Evolutionary conservation across 352 stramenopile genomes (phyloP), one percentile per base, ranked within the genome.

Genomic region (Globisporangium takayamanum): DNA sequence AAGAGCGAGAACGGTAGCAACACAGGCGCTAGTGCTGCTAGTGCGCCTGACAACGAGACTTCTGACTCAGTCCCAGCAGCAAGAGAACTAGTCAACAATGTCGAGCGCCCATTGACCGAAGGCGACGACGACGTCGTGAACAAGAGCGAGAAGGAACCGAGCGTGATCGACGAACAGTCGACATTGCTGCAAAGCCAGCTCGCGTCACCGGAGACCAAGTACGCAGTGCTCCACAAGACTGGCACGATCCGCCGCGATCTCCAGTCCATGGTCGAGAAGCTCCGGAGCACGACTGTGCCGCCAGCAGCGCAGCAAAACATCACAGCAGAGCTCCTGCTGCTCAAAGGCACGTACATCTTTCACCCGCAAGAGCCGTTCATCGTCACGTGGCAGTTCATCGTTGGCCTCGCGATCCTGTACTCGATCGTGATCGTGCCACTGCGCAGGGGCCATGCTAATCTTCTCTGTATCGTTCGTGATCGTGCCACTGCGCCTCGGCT

Each of bases 391-490:
- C 84, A 94, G 60, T 79, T 92, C 39, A 69, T 89, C 41, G 66
- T 90, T 10, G 82, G 78, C 3, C 62, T 88, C 25, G 78, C 60
- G 7, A 97, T 97, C 57, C 53, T 96, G 5, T 93, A 96, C 63
- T 95, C 87, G 49, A 94, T 96, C 53, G 78, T 97, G 51, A 70
- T 94, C 18, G 87, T 97, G 12, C 89, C 89, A 18, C 88, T 92
- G 30, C 87, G 86, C 5, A n/a, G n/a, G n/a, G n/a, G n/a, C n/a
- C n/a, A n/a, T n/a, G n/a, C n/a, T n/a, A n/a, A n/a, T n/a, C n/a
- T n/a, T n/a, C n/a, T n/a, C n/a, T n/a, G n/a, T n/a, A 70, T 94
- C 18, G 87, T 97, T 96, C 53, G 78, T 97, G 51, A 70, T 94
- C 18, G 87, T 97, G 12, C 89, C 89, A 18, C 88, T 92, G 30